Conservation (phyloP, 345 rosid genomes). For the Boechera divaricarpa region DNA sequence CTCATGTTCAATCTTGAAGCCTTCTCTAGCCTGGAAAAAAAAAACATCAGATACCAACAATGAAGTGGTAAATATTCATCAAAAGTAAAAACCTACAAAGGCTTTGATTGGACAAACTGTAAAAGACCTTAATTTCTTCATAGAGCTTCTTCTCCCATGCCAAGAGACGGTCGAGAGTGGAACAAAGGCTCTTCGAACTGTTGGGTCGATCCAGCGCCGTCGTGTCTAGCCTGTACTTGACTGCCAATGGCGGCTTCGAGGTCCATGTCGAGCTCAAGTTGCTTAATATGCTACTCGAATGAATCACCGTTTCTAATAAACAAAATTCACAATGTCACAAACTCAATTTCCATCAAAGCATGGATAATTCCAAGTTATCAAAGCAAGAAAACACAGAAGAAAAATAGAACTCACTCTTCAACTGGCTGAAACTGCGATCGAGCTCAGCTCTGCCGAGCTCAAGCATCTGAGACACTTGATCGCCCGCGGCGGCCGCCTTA, state of each 20-base stretch:
- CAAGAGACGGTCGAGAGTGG: constrained; percentile 84
- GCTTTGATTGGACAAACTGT: not conserved
- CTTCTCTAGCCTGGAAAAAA: constrained; percentile 71
- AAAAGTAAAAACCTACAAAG: not conserved
- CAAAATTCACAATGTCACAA: not conserved
- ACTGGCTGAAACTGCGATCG: constrained; percentile 84
- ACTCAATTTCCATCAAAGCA: constrained; percentile 15
- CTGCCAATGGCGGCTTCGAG: constrained; percentile 93
- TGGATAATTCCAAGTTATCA: not conserved
- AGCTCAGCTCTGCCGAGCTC: constrained; percentile 89
- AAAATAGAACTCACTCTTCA: constrained; percentile 64
- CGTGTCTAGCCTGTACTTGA: constrained; percentile 76
- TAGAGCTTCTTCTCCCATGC: constrained; percentile 99
- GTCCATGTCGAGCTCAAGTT: constrained; percentile 93
- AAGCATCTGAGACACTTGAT: constrained; percentile 77
- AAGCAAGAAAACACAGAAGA: not conserved
- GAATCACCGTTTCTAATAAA: constrained; percentile 88
- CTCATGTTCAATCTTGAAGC: constrained; percentile 84
- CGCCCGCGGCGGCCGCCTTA: constrained; percentile 76
- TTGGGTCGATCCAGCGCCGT: constrained; percentile 57
- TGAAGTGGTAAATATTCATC: not conserved
- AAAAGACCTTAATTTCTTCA: constrained; percentile 84
- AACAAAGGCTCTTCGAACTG: constrained; percentile 77
- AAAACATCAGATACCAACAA: constrained; percentile 13
- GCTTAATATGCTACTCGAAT: constrained; percentile 86